Evolutionary conservation across 139 green algal genomes (phyloP), one percentile per base, ranked within the genome.

Genomic region (Picochlorum sp.): DNA sequence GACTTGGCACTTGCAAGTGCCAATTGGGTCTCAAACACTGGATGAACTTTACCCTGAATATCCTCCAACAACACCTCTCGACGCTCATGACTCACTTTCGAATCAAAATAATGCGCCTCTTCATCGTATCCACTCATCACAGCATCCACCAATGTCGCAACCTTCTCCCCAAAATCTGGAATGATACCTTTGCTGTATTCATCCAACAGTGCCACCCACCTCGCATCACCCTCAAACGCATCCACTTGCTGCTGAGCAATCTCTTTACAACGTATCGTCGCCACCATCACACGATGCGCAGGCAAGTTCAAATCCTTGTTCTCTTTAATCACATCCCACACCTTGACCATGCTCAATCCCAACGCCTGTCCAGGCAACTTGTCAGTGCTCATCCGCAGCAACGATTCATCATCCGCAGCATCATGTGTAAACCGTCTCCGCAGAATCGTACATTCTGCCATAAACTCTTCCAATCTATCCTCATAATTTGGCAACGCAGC

Each of bases 281-380:
- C 93, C 44, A 98, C 92, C 93, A 98, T 98, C 38, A 95, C 88
- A 80, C 92, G 92, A 82, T 99, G 94, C 1, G 94, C 93, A 2
- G 94, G 94, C 34, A 99, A 79, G 68, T 99, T 92, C 56, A 99
- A 86, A 79, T 99, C 92, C 71, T 92, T 94, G 76, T 98, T 90
- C 21, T 85, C 79, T 6, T 71, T 71, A 24, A 99, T 90, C 55
- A 93, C 75, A 23, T 89, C 75, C 94, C 94, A 99, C 45, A 97
- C 88, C 24, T 89, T 81, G 21, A 70, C 50, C 28, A 85, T 78
- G 73, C 77, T 90, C n/a, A 97, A 73, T 10, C 77, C 62, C 23
- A 98, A 80, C 1, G 83, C 75, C 24, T 87, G 37, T 4, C 77
- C 83, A 49, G 69, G 89, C 77, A 85, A 81, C 55, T 80, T 80